Evolutionary conservation across 208 protist species (phyloP).

Genomic region (Leishmania lainsoni): DNA sequence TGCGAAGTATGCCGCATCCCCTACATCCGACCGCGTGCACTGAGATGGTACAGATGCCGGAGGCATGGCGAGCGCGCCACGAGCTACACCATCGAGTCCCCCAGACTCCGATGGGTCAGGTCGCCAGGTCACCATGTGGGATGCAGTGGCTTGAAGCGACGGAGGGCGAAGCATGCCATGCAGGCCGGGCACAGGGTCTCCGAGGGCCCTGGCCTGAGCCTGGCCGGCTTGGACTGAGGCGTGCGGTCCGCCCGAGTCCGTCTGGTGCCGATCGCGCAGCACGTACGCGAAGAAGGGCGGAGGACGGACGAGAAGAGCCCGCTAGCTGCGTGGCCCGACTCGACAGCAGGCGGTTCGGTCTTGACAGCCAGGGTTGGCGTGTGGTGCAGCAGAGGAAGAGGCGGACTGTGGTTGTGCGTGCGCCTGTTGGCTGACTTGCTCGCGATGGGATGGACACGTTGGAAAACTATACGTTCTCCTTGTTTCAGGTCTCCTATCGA

Average conservation of each 20-base stretch:
- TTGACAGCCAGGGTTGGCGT: neutral
- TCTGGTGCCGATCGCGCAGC: neutral
- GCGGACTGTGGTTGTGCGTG: neutral
- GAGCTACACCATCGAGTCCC: no score
- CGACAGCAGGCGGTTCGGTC: neutral
- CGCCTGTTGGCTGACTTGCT: neutral
- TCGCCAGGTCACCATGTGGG: no score
- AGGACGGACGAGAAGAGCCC: neutral
- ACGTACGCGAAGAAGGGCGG: neutral
- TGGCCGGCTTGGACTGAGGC: neutral
- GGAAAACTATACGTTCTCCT: neutral
- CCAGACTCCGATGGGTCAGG: no score
- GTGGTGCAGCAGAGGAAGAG: neutral
- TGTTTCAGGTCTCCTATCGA: neutral
- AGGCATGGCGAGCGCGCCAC: no score
- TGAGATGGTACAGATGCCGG: no score
- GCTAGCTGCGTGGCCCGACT: neutral
- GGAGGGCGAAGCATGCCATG: no score
- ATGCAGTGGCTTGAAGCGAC: no score
- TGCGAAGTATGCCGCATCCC: no score
- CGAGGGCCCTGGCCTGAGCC: no score
- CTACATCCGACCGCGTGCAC: no score
- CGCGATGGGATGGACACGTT: neutral
- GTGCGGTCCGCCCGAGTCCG: neutral
- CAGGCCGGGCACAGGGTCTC: no score